Conservation (phyloP, 2,329 filamentous ascomycete species). For the Clonostachys chloroleuca region DNA sequence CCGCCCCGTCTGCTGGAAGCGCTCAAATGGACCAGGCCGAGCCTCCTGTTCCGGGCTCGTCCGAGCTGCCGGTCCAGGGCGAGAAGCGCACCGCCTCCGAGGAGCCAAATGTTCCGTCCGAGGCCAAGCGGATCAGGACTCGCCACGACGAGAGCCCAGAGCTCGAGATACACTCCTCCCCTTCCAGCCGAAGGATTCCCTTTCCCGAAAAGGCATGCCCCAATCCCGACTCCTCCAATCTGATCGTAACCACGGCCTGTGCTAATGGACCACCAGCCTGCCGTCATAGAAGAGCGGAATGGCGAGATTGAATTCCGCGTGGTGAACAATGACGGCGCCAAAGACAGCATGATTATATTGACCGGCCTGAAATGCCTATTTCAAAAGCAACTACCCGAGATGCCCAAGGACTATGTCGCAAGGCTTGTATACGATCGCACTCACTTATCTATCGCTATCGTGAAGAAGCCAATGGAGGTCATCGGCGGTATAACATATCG, state of each 20-base stretch:
- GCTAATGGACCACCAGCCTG: constrained; percentile 48
- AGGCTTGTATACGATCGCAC: constrained; percentile 89
- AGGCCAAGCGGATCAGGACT: too few relatives aligned
- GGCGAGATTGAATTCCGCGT: constrained; percentile 90
- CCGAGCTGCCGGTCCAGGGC: too few relatives aligned
- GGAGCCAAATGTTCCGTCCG: too few relatives aligned
- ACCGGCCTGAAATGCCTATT: constrained; percentile 95
- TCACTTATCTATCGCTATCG: constrained; percentile 86
- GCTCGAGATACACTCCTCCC: too few relatives aligned
- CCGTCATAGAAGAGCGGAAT: constrained; percentile 80
- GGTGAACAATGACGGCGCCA: constrained; percentile 83
- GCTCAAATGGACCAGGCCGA: too few relatives aligned
- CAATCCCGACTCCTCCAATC: not conserved
- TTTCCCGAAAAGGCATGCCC: not conserved
- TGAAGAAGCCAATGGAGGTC: constrained; percentile 85
- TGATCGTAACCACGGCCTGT: not conserved
- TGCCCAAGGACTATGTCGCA: constrained; percentile 95
- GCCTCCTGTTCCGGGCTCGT: too few relatives aligned
- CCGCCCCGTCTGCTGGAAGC: too few relatives aligned
- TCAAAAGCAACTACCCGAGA: constrained; percentile 90
- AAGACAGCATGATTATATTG: constrained; percentile 80
- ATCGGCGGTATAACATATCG: constrained; percentile 88
- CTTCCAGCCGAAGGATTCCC: not conserved
- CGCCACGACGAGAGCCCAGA: too few relatives aligned
- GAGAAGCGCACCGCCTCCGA: too few relatives aligned